Conservation (phyloP, 345 rosid genomes). For the Eutrema yunnanense region DNA sequence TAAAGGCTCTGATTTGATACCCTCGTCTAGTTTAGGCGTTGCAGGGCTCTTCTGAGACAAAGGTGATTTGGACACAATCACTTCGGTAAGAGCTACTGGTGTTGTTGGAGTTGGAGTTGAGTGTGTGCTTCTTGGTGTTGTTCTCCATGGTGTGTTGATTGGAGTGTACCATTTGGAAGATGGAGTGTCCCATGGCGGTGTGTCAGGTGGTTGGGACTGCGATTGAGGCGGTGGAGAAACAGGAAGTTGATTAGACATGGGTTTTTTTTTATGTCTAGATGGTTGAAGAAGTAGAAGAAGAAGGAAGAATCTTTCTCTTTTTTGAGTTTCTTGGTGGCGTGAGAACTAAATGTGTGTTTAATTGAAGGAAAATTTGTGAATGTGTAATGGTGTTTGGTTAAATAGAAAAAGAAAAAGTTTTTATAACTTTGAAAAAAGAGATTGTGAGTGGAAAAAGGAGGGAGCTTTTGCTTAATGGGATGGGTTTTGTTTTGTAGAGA, state of each 20-base stretch:
- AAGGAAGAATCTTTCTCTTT: conserved; percentile 1
- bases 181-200: conserved; percentile 35
- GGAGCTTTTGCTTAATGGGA: conserved; percentile 33
- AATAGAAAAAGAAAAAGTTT: conserved; percentile 38
- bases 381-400: conserved; percentile 27
- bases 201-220: conserved; percentile 15
- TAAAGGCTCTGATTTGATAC: conserved; percentile 22
- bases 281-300: conserved; percentile 9
- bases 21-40: conserved; percentile 8
- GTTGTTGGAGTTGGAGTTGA: conserved; percentile 20
- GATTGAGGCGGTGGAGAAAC: conserved; percentile 29
- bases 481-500: conserved; percentile 28
- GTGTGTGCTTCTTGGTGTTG: conserved; percentile 28
- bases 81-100: conserved; percentile 35
- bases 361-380: conserved; percentile 31
- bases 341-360: conserved; percentile 22
- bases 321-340: neutral
- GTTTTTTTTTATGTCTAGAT: neutral
- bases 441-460: conserved; percentile 25
- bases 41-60: conserved; percentile 14
- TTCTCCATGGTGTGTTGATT: conserved; percentile 31
- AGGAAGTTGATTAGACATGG: conserved; percentile 34
- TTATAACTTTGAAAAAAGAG: conserved; percentile 9
- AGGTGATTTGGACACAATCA: conserved; percentile 40
- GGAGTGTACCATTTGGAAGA: conserved; percentile 30